These are phyloP conservation scores for Glycine latifolia DNA, from an alignment of 306 rosid genomes.

Conservation along the genomic window DNA sequence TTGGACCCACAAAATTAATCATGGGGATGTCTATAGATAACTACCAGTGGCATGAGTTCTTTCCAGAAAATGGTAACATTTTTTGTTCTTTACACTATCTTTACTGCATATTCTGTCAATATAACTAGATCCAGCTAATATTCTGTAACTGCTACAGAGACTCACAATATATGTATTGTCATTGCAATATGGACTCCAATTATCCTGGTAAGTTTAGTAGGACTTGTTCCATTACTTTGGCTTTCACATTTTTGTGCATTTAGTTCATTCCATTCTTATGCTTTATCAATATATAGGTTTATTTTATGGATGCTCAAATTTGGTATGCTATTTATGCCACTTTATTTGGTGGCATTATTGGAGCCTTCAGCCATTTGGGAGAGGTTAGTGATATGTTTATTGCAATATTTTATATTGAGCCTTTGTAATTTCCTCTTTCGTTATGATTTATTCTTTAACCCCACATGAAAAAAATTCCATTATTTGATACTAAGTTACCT, in stretches of 20 bases:
- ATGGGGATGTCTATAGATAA: slow-evolving; percentile 72
- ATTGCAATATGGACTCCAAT: slow-evolving; percentile 97
- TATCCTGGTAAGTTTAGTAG: slow-evolving; percentile 74
- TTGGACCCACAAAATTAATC: slow-evolving; percentile 85
- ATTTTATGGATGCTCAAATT: slow-evolving; percentile 97
- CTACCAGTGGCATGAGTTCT: slow-evolving; percentile 97
- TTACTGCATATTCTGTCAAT: slow-evolving; percentile 29
- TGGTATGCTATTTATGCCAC: slow-evolving; percentile 98
- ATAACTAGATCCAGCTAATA: slow-evolving; percentile 43
- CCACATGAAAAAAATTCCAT: not conserved
- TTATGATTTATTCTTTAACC: slow-evolving; percentile 18
- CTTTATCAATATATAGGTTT: slow-evolving; percentile 70
- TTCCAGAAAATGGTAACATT: slow-evolving; percentile 79
- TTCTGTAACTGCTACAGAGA: slow-evolving; percentile 58
- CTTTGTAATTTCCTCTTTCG: slow-evolving; percentile 26
- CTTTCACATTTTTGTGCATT: slow-evolving; percentile 32
- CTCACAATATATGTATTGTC: slow-evolving; percentile 65
- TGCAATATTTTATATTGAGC: slow-evolving; percentile 14
- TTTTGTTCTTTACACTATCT: slow-evolving; percentile 38
- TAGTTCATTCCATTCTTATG: slow-evolving; percentile 35
- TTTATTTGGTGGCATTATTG: slow-evolving; percentile 88
- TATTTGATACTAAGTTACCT: slow-evolving; percentile 7
- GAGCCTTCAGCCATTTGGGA: slow-evolving; percentile 99
- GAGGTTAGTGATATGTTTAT: slow-evolving; percentile 73
- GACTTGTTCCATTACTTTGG: slow-evolving; percentile 37